Base-by-base conservation (phyloP, 2,329 filamentous ascomycete genomes). In the Emydomyces testavorans region DNA sequence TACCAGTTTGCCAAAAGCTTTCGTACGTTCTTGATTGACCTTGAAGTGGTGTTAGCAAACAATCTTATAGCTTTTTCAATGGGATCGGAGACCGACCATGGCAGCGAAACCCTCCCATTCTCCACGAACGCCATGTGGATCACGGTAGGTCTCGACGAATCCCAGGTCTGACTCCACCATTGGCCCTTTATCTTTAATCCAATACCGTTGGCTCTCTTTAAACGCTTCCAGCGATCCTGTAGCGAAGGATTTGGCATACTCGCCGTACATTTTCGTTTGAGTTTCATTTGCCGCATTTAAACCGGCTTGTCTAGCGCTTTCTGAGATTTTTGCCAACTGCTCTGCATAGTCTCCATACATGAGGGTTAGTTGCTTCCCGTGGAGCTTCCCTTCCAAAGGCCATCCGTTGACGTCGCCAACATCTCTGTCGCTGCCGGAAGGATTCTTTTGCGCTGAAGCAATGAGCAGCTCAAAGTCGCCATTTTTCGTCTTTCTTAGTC, bases 51-150 rank as follows among this genome's bases (percentile, higher is more conserved):
- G 39, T 48, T 71, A 51, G 69, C 66, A 5, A 66, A 67, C 28
- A 6, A 5, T 4, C 15, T 11, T 5, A 28, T 21, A 16, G 32
- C 4, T 15, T 13, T 24, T 10, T 1, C 7, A 16, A 34, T 10
- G 20, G 40, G 38, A 2, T 38, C n/a, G 41, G 35, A 47, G 26
- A 57, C 60, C 49, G 58, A 68, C 66, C 61, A 73, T 77, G 38
- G 83, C 83, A 38, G 83, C 84, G 60, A 92, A 88, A 1, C 85
- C 85, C 65, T 92, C 85, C 81, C 84, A 93, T 62, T 92, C 86
- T 51, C 82, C 85, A 53, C 85, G 76, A 26, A 88, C 78, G 50
- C 86, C 85, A 51, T 83, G 80, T 24, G 86, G 86, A 60, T 93
- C 86, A 56, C 85, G 74, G 63, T 92, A 92, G 0, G 85, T 88